Evolutionary conservation across 805 yeast species (phyloP), one percentile per base, ranked within the genome.

Genomic region (Starmera dryadoides): DNA sequence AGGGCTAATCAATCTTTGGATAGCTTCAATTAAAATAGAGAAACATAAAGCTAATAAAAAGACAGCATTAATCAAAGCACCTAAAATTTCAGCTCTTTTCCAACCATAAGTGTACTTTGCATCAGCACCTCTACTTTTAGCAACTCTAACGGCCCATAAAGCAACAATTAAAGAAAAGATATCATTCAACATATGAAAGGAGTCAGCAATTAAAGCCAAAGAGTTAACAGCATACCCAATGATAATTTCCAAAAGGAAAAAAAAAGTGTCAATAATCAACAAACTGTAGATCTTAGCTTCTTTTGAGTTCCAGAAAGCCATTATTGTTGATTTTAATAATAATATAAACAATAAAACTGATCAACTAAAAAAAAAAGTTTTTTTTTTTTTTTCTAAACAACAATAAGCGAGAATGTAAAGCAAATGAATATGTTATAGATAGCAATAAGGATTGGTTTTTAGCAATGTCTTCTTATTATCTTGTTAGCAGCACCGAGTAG

Each of bases 131-230:
- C 79, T 75, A 30, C 77, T 77, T 50, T 83, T 83, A 38, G 96
- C 88, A 11, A 88, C 96, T 45, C 76, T 76, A 17, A 93, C 98
- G 0, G 98, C 98, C 97, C 97, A 91, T 25, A 89, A 66, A 0
- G 98, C 98, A 37, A 91, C 88, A 16, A 89, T 47, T 28, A 91
- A 68, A 1, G 97, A 87, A 42, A 91, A 79, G 40, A 91, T 86
- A 63, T 91, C 98, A 64, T 93, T 91, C 47, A 91, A 70, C 98
- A 93, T 93, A 61, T 91, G 98, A 73, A 91, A 93, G 1, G 98
- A 83, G 59, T 91, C 98, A 2, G 98, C 98, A 40, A 91, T 81
- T 39, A 91, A 73, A 0, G 98, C 98, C 53, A 91, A 71, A 1
- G 98, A 91, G 59, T 93, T 94, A 21, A 91, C 96, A 20, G 91